These are phyloP conservation scores for Calocybe gambosa DNA, from an alignment of 1,284 basidiomycete species.

Conservation along the genomic window DNA sequence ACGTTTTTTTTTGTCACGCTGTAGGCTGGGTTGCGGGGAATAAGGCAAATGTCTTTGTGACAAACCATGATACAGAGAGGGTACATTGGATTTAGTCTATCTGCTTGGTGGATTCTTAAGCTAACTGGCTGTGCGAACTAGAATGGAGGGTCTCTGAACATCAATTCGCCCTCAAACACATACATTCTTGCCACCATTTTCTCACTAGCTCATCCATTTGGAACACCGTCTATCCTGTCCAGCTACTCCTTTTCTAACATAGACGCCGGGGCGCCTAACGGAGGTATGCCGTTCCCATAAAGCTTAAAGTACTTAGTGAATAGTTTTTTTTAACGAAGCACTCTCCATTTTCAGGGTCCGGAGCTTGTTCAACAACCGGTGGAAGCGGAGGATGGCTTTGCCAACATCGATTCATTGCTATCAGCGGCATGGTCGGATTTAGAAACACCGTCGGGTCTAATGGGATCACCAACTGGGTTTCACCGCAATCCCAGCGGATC, in stretches of 20 bases:
- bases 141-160: conserved; percentile 50
- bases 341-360: conserved; percentile 29
- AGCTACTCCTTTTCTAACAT: conserved; percentile 47
- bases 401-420: conserved; percentile 56
- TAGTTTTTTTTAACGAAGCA: too few relatives aligned
- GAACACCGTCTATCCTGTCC: conserved; percentile 59
- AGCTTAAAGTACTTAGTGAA: too few relatives aligned
- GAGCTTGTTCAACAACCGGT: conserved; percentile 48
- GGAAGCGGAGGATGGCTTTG: conserved; percentile 56
- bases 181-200: conserved; percentile 58
- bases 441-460: conserved; percentile 50
- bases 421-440: conserved; percentile 61
- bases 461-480: conserved; percentile 48
- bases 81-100: conserved; percentile 26
- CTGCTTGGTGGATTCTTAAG: neutral
- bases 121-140: conserved; percentile 16
- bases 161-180: conserved; percentile 57
- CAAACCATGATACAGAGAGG: conserved; percentile 67
- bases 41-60: conserved; percentile 60
- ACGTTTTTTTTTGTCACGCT: neutral
- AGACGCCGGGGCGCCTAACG: conserved; percentile 54
- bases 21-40: conserved; percentile 52
- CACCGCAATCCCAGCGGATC: conserved; percentile 49
- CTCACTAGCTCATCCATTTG: conserved; percentile 62
- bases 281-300: conserved; percentile 29